Percentiles rank a stretch among this genome's conserved stretches.
These are phyloP conservation scores for Elongisporangium prolatum DNA, from an alignment of 352 stramenopile genomes.

Conservation along the genomic window DNA sequence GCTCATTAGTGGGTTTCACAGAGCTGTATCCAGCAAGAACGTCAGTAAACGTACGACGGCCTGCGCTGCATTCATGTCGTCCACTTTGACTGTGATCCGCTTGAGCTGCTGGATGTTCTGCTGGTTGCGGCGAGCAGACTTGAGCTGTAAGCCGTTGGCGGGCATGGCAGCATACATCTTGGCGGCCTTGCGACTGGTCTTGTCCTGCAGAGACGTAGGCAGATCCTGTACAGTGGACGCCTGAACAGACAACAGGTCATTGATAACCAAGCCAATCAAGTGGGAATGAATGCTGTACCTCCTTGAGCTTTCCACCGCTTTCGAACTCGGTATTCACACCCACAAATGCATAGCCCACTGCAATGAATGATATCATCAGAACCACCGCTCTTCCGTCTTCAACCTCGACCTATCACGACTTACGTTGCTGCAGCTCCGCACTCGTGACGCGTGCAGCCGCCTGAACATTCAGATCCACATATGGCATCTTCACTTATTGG, in stretches of 20 bases:
- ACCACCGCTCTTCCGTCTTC: neutral
- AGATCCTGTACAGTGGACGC: slow-evolving; percentile 22
- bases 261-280: neutral
- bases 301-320: slow-evolving; percentile 45
- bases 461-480: slow-evolving; percentile 73
- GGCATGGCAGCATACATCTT: slow-evolving; percentile 59
- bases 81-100: slow-evolving; percentile 69
- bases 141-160: slow-evolving; percentile 38
- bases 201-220: slow-evolving; percentile 22
- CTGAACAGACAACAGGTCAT: slow-evolving; percentile 4
- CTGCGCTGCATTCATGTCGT: slow-evolving; percentile 63
- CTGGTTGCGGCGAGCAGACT: slow-evolving; percentile 7
- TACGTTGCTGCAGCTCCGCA: slow-evolving; percentile 61
- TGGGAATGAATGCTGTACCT: slow-evolving; percentile 8
- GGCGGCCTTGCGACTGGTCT: slow-evolving; percentile 28
- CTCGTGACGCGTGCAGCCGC: slow-evolving; percentile 40
- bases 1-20: too few relatives aligned
- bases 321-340: slow-evolving; percentile 63
- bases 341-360: slow-evolving; percentile 64
- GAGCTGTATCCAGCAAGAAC: neutral
- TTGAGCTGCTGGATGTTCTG: slow-evolving; percentile 53
- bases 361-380: neutral
- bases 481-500: slow-evolving; percentile 27
- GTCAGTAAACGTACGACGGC: slow-evolving; percentile 34
- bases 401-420: slow-evolving; percentile 7